phyloP scores from a whole-genome alignment of 495 filamentous ascomycete genomes.

The Saxophila tyrrhenica region DNA sequence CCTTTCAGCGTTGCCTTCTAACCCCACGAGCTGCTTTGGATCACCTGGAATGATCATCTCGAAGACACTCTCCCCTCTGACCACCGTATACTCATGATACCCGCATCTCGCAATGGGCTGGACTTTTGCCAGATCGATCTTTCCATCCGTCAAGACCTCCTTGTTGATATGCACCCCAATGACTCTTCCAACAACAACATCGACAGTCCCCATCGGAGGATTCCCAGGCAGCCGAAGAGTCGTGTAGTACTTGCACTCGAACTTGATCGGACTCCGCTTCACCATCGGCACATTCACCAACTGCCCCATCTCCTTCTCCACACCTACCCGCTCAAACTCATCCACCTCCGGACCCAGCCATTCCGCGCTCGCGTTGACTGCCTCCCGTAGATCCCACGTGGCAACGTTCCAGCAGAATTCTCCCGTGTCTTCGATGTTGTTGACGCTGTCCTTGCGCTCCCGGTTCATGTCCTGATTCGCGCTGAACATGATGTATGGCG shows the following conservation, averaged over 20 bases:
- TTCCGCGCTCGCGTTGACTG: slow-evolving; percentile 40
- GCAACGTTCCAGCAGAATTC: slow-evolving; percentile 49
- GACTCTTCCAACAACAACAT: slow-evolving; percentile 45
- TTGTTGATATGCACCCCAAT: slow-evolving; percentile 45
- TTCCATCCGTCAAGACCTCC: slow-evolving; percentile 37
- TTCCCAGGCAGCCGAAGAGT: slow-evolving; percentile 43
- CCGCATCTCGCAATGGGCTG: slow-evolving; percentile 48
- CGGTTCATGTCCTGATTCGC: slow-evolving; percentile 38
- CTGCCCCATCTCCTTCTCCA: slow-evolving; percentile 36
- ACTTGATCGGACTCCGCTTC: slow-evolving; percentile 40
- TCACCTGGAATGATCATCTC: slow-evolving; percentile 25
- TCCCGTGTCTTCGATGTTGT: slow-evolving; percentile 42
- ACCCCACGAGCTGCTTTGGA: slow-evolving; percentile 17
- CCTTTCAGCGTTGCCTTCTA: slow-evolving; percentile 26
- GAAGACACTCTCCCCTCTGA: slow-evolving; percentile 10
- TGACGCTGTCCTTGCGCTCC: slow-evolving; percentile 42
- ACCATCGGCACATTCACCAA: slow-evolving; percentile 40
- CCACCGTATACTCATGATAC: slow-evolving; percentile 40
- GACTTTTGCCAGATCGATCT: slow-evolving; percentile 43
- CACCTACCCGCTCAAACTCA: slow-evolving; percentile 39
- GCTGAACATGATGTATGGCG: slow-evolving; percentile 46
- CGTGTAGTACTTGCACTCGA: slow-evolving; percentile 44
- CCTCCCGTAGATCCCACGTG: slow-evolving; percentile 41
- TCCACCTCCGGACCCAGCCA: slow-evolving; percentile 35
- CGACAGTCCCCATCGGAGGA: slow-evolving; percentile 42